These are phyloP conservation scores for Magnolia changhungtana DNA, from an alignment of 164 flowering plant genomes.

Conservation along the genomic window DNA sequence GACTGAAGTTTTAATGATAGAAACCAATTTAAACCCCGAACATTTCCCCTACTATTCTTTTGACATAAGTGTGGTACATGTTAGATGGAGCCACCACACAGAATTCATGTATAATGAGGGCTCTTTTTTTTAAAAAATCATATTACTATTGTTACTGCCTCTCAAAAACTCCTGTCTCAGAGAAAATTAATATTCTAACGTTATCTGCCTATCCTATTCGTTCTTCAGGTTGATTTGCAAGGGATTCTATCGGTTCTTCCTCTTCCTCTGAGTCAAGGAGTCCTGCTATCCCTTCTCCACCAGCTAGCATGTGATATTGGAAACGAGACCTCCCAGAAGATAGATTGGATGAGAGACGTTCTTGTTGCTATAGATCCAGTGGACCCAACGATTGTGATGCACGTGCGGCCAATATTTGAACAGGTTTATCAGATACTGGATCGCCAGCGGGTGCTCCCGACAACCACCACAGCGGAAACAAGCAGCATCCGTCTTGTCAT, in stretches of 20 bases:
- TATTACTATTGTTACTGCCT: too few relatives aligned
- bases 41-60: too few relatives aligned
- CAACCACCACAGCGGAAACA: slow-evolving; percentile 36
- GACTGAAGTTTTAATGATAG: too few relatives aligned
- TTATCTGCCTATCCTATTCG: neutral
- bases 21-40: too few relatives aligned
- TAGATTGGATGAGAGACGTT: slow-evolving; percentile 80
- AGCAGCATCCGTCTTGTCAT: slow-evolving; percentile 58
- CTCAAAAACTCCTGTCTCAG: too few relatives aligned
- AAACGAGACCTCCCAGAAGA: slow-evolving; percentile 56
- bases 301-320: slow-evolving; percentile 80
- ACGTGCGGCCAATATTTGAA: slow-evolving; percentile 82
- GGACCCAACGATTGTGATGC: slow-evolving; percentile 66
- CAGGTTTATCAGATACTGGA: slow-evolving; percentile 75
- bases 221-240: slow-evolving; percentile 69
- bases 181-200: too few relatives aligned
- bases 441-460: slow-evolving; percentile 54
- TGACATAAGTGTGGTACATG: too few relatives aligned
- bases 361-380: slow-evolving; percentile 61
- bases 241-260: slow-evolving; percentile 53
- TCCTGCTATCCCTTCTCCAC: slow-evolving; percentile 87
- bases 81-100: too few relatives aligned
- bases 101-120: too few relatives aligned
- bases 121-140: too few relatives aligned
- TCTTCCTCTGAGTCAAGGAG: slow-evolving; percentile 86